These are phyloP conservation scores for Cruciata laevipes DNA, from an alignment of 257 asterid genomes.

Conservation along the genomic window DNA sequence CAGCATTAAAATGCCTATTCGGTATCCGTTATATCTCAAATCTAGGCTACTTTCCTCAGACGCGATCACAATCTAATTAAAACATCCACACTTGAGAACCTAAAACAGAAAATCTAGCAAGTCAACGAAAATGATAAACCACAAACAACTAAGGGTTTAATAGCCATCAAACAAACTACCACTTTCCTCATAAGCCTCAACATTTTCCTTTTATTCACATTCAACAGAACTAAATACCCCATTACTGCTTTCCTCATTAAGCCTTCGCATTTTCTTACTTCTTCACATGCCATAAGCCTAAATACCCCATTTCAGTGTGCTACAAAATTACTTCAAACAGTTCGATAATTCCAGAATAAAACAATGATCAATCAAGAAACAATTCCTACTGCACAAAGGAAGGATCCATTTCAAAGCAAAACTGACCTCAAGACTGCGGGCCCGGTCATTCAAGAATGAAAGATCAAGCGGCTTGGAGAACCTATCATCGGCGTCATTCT, in stretches of 20 bases:
- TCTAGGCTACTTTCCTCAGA: neutral
- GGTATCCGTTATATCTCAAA: neutral
- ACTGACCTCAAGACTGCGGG: conserved; percentile 38
- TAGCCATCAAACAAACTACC: neutral
- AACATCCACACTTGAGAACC: neutral
- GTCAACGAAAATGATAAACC: too few relatives aligned
- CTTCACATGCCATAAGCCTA: neutral
- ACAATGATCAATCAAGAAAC: neutral
- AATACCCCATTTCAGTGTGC: neutral
- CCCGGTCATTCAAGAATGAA: conserved; percentile 19
- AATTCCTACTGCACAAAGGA: neutral
- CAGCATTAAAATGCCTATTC: neutral
- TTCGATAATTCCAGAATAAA: neutral
- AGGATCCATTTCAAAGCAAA: neutral
- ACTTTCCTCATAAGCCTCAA: neutral
- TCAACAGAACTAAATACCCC: neutral
- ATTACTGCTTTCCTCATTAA: neutral
- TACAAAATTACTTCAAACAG: neutral
- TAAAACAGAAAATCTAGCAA: neutral
- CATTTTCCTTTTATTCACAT: neutral
- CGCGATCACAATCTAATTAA: neutral
- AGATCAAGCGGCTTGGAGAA: conserved; percentile 14
- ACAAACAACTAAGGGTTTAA: neutral
- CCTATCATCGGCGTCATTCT: conserved; percentile 10
- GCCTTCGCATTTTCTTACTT: neutral